Evolutionary conservation across 2,329 filamentous ascomycete species (phyloP), one percentile per base, ranked within the genome.

Genomic region (Leptoxyphium fumago): DNA sequence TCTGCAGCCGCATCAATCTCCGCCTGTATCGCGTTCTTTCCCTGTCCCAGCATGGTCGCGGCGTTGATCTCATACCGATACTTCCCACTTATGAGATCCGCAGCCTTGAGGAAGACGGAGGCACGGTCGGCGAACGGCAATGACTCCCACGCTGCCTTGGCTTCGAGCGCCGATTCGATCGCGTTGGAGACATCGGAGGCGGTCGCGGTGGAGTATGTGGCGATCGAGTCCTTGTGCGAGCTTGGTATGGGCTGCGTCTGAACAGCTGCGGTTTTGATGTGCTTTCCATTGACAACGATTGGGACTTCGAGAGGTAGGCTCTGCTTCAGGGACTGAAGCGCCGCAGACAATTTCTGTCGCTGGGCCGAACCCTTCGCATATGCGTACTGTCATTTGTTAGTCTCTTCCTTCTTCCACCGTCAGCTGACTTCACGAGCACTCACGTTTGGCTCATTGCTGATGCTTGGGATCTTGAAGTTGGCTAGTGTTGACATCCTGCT

Each of bases 1-100:
- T 98, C 91, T 8, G 89, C 89, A 14, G 89, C 89, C 34, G 88
- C 76, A 64, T 96, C 89, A 51, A 96, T 96, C 73, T 98, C 89
- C n/a, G 91, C 89, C 67, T 98, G 89, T 87, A 87, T 96, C 40
- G 85, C 86, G 63, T 95, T 96, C 77, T 96, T 96, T 57, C 91
- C 89, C 67, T 98, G 89, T 48, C 89, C 91, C 29, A 94, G 72
- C 78, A 96, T 94, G 11, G 91, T 95, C 39, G 86, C 78, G 7
- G 91, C 89, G 84, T 96, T 94, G 55, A 98, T 77, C 45, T 95
- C 86, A 66, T 94, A 95, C 60, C 91, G 78, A 68, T 98, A 96
- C 69, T 96, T 96, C 51, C 77, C 83, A 44, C 83, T 72, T 53
- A 98, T 78, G 49, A 98, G 72, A 61, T 96, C 88, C 29, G 89